Evolutionary conservation across 2,329 filamentous ascomycete species (phyloP).

Genomic region (Akanthomyces dipterigenus): DNA sequence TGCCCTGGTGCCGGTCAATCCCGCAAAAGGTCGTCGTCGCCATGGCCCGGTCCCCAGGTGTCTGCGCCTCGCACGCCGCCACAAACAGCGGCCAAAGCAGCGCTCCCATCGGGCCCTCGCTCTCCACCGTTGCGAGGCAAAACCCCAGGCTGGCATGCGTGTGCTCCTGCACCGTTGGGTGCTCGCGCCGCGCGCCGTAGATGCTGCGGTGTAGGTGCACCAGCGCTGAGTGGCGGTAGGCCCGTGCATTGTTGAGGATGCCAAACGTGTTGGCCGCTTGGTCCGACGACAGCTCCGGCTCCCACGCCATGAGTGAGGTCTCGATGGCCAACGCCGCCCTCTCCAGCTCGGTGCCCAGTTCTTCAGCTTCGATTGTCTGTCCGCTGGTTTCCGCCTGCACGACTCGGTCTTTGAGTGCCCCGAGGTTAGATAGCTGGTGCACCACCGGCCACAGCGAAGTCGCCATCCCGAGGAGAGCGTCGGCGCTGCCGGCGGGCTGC

Average conservation of each 20-base stretch:
- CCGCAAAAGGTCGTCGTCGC: slow-evolving; percentile 46
- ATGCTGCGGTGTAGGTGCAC: slow-evolving; percentile 53
- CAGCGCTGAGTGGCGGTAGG: slow-evolving; percentile 52
- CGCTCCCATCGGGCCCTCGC: slow-evolving; percentile 55
- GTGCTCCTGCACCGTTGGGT: slow-evolving; percentile 48
- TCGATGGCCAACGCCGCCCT: slow-evolving; percentile 49
- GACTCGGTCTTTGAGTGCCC: slow-evolving; percentile 45
- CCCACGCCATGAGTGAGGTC: slow-evolving; percentile 47
- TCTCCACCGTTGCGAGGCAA: slow-evolving; percentile 48
- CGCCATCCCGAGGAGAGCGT: slow-evolving; percentile 54
- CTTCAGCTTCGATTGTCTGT: slow-evolving; percentile 32
- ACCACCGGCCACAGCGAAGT: slow-evolving; percentile 59
- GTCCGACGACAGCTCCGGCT: slow-evolving; percentile 37
- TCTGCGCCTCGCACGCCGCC: slow-evolving; percentile 52
- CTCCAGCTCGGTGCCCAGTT: slow-evolving; percentile 44
- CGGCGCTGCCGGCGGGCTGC: slow-evolving; percentile 46
- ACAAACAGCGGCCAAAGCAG: slow-evolving; percentile 60
- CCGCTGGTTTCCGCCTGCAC: slow-evolving; percentile 31
- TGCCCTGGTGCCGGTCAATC: slow-evolving; percentile 52
- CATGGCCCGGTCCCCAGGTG: slow-evolving; percentile 41
- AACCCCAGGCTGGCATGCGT: slow-evolving; percentile 43
- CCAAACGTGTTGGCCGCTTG: slow-evolving; percentile 15
- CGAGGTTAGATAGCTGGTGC: slow-evolving; percentile 51
- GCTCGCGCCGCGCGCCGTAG: slow-evolving; percentile 38
- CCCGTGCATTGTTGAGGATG: slow-evolving; percentile 52